These are phyloP conservation scores for Juglanconis juglandina DNA, from an alignment of 2,329 filamentous ascomycete species.

Conservation along the genomic window DNA sequence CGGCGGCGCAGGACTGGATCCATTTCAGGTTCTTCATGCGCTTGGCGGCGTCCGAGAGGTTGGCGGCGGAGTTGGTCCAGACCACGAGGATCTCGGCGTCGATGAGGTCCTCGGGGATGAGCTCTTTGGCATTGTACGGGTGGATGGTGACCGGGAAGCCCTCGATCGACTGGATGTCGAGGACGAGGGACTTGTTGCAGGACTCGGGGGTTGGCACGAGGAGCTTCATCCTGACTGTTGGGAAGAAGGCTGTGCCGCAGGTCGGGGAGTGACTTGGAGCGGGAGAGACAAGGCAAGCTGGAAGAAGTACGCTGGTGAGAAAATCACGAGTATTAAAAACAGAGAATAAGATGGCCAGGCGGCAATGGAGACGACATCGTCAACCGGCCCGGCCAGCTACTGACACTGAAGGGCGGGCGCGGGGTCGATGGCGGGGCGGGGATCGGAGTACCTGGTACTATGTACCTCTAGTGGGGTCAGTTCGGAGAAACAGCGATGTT, in stretches of 20 bases:
- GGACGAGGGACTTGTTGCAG: conserved; percentile 22
- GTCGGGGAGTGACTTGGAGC: not conserved
- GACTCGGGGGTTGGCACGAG: conserved; percentile 58
- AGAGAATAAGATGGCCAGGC: too few relatives aligned
- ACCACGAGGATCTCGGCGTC: conserved; percentile 61
- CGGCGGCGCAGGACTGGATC: conserved; percentile 65
- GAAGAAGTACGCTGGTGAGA: not conserved
- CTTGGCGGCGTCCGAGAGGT: conserved; percentile 55
- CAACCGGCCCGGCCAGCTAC: too few relatives aligned
- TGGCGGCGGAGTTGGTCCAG: conserved; percentile 56
- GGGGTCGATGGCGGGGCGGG: not conserved
- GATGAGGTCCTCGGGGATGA: conserved; percentile 53
- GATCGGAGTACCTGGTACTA: too few relatives aligned
- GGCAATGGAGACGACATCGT: too few relatives aligned
- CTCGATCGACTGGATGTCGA: conserved; percentile 52
- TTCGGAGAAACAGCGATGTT: not conserved
- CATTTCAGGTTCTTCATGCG: conserved; percentile 57
- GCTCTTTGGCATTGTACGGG: conserved; percentile 55
- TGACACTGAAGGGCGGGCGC: not conserved
- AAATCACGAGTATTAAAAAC: too few relatives aligned
- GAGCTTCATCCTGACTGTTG: conserved; percentile 52
- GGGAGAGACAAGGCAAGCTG: not conserved
- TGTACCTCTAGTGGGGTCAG: not conserved
- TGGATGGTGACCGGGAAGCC: conserved; percentile 58
- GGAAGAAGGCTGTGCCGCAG: not conserved